Base-by-base conservation (phyloP, 1,284 basidiomycete species). In the Trametes polyzona region DNA sequence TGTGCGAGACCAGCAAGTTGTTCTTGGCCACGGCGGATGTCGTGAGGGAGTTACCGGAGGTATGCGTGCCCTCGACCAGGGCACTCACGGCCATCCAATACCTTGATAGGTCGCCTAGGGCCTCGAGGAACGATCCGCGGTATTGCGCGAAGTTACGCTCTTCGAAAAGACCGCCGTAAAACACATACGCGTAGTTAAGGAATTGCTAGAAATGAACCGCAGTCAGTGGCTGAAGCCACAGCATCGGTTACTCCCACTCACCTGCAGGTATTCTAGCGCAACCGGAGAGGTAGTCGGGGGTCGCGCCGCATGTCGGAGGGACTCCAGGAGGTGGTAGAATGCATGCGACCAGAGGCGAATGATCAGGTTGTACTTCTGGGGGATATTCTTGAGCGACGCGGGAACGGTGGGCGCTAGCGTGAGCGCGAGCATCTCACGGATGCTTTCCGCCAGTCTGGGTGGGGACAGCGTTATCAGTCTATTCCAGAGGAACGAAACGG, bases 361-460 rank as follows among this genome's bases (percentile, higher is more conserved):
- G 52, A 96, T 93, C 62, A 98, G 95, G 72, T 96, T 97, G 77
- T 98, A 98, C 67, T 94, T 95, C 43, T 86, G 87, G 0, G 96
- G 95, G 40, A 98, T 91, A 61, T 89, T 87, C 44, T 93, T 90
- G 3, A 98, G 76, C 0, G 94, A 95, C 0, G 91, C 84, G 0
- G 96, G 96, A 0, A 96, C 86, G 23, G 86, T 87, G 0, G 95
- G 93, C 6, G 94, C 87, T 46, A 95, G 84, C 0, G 95, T 93
- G 23, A 96, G 87, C 51, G 88, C 83, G 53, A 99, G 83, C 46
- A 98, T 86, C 63, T 92, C 87, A 71, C 94, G 93, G 68, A 97
- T 94, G 52, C 85, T 81, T 67, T 98, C 95, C 1, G 92, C 92
- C 6, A 98, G 83, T 61, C 94, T 95, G 39, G 19, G 41, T 11